Evolutionary conservation across 371 early-diverging fungal species (phyloP).

Genomic region (Mortierella sp.): DNA sequence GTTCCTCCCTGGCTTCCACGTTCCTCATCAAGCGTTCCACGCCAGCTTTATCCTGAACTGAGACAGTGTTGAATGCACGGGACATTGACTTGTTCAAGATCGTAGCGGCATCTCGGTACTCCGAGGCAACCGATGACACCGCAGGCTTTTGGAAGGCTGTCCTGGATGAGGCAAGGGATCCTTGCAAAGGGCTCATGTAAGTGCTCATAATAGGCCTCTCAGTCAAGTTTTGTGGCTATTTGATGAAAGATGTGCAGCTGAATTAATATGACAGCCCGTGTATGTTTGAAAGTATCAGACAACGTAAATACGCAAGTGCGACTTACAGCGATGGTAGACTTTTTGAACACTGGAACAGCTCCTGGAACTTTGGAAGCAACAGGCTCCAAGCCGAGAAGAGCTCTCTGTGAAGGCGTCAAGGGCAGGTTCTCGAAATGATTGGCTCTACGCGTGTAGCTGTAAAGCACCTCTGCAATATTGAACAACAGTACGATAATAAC

Average conservation of each 20-base stretch:
- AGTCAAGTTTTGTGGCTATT: conserved; percentile 27
- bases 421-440: conserved; percentile 56
- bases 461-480: conserved; percentile 44
- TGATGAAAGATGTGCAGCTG: neutral
- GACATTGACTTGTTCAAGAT: conserved; percentile 56
- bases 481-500: conserved; percentile 17
- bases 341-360: conserved; percentile 49
- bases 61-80: conserved; percentile 38
- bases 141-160: conserved; percentile 36
- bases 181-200: conserved; percentile 41
- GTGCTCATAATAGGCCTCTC: conserved; percentile 50
- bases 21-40: conserved; percentile 45
- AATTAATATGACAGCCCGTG: neutral
- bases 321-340: conserved; percentile 29
- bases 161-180: conserved; percentile 15
- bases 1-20: conserved; percentile 52
- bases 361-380: conserved; percentile 36
- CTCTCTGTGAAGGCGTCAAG: conserved; percentile 47
- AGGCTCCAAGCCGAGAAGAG: conserved; percentile 52
- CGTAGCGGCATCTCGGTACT: conserved; percentile 39
- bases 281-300: neutral
- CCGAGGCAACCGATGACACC: conserved; percentile 16
- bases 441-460: conserved; percentile 32
- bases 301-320: neutral
- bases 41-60: conserved; percentile 46